Conservation (phyloP, 2,329 filamentous ascomycete species). For the Fusarium tanahbumbuense region DNA sequence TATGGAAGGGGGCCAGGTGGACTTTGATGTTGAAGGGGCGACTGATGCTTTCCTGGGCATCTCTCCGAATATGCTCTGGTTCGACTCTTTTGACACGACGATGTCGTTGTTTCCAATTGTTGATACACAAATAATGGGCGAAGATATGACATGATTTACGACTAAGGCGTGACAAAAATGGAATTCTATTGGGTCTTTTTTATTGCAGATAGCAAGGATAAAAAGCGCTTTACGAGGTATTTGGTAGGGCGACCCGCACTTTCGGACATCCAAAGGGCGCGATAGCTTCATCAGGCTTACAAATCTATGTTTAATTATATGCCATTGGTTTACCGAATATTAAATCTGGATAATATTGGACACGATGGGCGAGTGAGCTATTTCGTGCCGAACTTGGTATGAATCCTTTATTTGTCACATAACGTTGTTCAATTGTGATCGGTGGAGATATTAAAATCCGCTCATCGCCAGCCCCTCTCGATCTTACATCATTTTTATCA, state of each 20-base stretch:
- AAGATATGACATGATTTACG: background rate
- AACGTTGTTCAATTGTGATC: background rate
- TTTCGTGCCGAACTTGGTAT: background rate
- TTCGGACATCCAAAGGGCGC: constrained; percentile 6
- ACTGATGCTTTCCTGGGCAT: constrained; percentile 41
- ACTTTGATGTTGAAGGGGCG: constrained; percentile 15
- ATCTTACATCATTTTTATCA: background rate
- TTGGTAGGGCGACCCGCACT: background rate
- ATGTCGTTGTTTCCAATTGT: constrained; percentile 45
- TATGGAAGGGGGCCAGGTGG: constrained; percentile 4
- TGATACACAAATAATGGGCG: constrained; percentile 36
- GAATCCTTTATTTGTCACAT: background rate
- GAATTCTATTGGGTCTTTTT: background rate
- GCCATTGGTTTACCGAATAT: too few species aligned
- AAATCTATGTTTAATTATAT: background rate
- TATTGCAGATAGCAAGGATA: background rate
- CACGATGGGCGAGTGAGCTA: background rate
- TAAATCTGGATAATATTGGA: background rate
- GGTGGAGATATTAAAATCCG: constrained; percentile 5
- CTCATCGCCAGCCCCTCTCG: constrained; percentile 3
- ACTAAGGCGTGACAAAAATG: background rate
- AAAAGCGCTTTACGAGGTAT: background rate
- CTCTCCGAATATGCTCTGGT: constrained; percentile 45
- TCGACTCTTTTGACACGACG: constrained; percentile 44
- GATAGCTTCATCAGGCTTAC: background rate